Conservation (phyloP, 2,329 filamentous ascomycete species). For the Scorias spongiosa region DNA sequence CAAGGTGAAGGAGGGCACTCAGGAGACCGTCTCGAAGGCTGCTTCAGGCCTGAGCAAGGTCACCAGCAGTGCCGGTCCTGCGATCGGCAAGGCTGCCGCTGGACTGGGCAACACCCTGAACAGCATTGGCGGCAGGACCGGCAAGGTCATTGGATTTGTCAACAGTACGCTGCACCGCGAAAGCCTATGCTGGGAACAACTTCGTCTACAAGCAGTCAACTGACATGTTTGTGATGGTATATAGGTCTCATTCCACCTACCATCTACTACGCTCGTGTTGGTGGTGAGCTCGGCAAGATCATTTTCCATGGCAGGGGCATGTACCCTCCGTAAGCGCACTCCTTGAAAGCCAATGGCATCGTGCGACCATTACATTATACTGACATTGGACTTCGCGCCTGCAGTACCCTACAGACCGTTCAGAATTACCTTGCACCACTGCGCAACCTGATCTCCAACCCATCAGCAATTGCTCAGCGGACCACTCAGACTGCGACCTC, state of each 20-base stretch:
- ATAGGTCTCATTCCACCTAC: slow-evolving; percentile 72
- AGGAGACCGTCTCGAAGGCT: slow-evolving; percentile 43
- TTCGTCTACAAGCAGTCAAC: no score
- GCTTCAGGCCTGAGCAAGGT: slow-evolving; percentile 72
- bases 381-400: not conserved
- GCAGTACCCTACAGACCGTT: slow-evolving; percentile 64
- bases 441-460: slow-evolving; percentile 56
- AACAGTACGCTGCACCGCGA: slow-evolving; percentile 53
- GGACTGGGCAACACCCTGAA: slow-evolving; percentile 50
- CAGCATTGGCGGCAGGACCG: slow-evolving; percentile 71
- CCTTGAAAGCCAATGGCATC: not conserved
- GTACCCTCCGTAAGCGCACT: slow-evolving; percentile 70
- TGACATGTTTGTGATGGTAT: not conserved
- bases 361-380: not conserved
- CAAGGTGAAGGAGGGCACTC: slow-evolving; percentile 30
- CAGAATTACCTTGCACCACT: slow-evolving; percentile 72
- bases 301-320: slow-evolving; percentile 82
- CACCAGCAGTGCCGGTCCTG: slow-evolving; percentile 63
- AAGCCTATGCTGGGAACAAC: not conserved
- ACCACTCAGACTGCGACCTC: slow-evolving; percentile 26
- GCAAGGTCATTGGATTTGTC: slow-evolving; percentile 60
- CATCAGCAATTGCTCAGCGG: slow-evolving; percentile 36
- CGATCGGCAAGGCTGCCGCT: slow-evolving; percentile 56
- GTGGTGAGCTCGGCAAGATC: slow-evolving; percentile 72
- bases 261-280: slow-evolving; percentile 84